Base-by-base conservation (phyloP, 139 green algal genomes). In the Haematococcus lacustris region DNA sequence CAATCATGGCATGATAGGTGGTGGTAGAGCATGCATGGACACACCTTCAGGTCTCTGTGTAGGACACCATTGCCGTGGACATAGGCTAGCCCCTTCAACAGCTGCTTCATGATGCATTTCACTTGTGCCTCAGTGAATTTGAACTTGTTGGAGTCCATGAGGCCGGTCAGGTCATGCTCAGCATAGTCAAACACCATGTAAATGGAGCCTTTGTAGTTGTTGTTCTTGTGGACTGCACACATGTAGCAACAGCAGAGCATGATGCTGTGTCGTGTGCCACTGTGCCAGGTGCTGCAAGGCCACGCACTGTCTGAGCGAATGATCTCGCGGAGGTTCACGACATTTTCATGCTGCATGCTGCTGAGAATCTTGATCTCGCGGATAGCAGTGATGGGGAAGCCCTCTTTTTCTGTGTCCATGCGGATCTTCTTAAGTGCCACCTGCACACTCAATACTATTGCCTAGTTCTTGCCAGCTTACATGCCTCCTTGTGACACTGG, bases 181-280 rank as follows among this genome's bases (percentile, higher is more conserved):
- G 97, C 96, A 83, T 98, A 99, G 78, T 99, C 95, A 85, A 99
- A 98, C 3, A 98, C 93, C 93, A 99, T 98, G 88, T 97, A 99
- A 65, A 99, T 97, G 80, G 80, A 89, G 38, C 96, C 93, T 79
- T 97, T 97, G 76, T 88, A 90, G 61, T 91, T 88, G 82, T 95
- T 96, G 74, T 76, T 80, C 38, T 89, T 82, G 79, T 88, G 76
- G 39, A 86, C 87, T 93, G 83, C 76, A 71, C 26, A 17, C 47
- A 57, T 57, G 7, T 1, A 60, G 38, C 68, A 34, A 21, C 13
- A 57, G 13, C 53, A 34, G 17, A 9, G 9, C 9, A 9, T 53
- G 43, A 28, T 63, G 53, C 53, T 35, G 53, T 63, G 53, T 17
- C 43, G 43, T n/a, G n/a, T 17, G 9, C 43, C 17, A 17, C 43